phyloP scores from a whole-genome alignment of 371 early-diverging fungal genomes.

The Haplosporangium sp. region DNA sequence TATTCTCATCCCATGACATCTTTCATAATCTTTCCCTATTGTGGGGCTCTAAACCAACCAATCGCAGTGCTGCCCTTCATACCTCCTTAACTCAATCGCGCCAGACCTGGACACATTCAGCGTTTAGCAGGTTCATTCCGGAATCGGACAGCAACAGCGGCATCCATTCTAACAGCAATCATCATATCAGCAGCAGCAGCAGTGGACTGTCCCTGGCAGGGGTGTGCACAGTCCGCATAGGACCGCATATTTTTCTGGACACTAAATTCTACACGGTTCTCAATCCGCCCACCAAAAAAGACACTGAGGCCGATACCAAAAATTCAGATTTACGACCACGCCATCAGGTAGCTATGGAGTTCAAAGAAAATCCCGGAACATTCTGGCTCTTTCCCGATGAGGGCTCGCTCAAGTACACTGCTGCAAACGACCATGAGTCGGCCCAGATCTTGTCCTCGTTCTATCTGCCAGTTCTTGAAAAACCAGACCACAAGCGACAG shows the following conservation, averaged over 20 bases:
- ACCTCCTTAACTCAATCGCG: conserved; percentile 37
- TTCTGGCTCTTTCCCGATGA: conserved; percentile 43
- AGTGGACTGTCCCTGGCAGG: conserved; percentile 36
- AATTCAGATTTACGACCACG: not conserved
- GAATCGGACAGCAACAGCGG: conserved; percentile 6
- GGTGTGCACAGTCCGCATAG: conserved; percentile 44
- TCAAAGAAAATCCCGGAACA: conserved; percentile 42
- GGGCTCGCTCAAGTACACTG: conserved; percentile 31
- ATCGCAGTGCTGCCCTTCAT: conserved; percentile 10
- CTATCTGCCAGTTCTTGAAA: conserved; percentile 14
- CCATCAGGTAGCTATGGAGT: conserved; percentile 41
- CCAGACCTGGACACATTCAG: conserved; percentile 40
- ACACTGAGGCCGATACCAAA: not conserved
- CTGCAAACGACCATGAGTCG: conserved; percentile 29
- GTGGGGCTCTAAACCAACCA: not conserved
- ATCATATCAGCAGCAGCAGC: conserved; percentile 14
- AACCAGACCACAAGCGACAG: not conserved
- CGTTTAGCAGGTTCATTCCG: conserved; percentile 19
- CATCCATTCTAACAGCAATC: conserved; percentile 7
- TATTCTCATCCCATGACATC: not conserved
- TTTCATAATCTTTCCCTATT: not conserved
- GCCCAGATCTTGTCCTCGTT: conserved; percentile 36
- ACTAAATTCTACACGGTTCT: conserved; percentile 40
- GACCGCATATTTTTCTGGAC: conserved; percentile 39
- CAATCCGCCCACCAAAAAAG: conserved; percentile 1